phyloP scores from a whole-genome alignment of 352 stramenopile species.

The Globisporangium polare region DNA sequence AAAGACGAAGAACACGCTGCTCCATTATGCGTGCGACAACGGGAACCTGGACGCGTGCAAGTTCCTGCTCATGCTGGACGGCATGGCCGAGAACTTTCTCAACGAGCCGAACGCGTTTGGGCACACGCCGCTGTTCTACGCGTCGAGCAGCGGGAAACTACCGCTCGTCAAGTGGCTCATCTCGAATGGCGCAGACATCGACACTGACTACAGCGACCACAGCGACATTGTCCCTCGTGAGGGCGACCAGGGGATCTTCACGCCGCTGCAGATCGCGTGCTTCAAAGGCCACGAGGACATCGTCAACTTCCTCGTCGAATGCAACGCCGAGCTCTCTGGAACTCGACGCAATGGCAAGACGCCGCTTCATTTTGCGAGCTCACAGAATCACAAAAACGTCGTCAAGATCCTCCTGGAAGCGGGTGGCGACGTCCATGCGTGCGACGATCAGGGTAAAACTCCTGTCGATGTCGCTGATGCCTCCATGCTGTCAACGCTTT shows the following conservation, averaged over 20 bases:
- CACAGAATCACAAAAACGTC: constrained; percentile 53
- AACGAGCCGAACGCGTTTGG: constrained; percentile 78
- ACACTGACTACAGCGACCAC: constrained; percentile 74
- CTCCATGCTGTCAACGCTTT: constrained; percentile 38
- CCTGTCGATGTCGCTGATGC: constrained; percentile 59
- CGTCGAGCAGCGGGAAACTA: constrained; percentile 61
- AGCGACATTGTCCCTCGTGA: constrained; percentile 42
- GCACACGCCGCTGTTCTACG: constrained; percentile 79
- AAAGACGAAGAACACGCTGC: constrained; percentile 68
- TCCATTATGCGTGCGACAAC: constrained; percentile 82
- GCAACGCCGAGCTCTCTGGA: constrained; percentile 69
- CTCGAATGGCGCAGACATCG: constrained; percentile 79
- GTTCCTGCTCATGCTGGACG: constrained; percentile 69
- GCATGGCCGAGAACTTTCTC: constrained; percentile 48
- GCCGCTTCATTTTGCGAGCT: constrained; percentile 62
- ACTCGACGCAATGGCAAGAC: constrained; percentile 71
- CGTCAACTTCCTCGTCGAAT: constrained; percentile 78
- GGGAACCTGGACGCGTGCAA: constrained; percentile 83
- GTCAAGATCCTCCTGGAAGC: constrained; percentile 68
- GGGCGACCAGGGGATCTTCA: constrained; percentile 68
- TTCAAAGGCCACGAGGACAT: constrained; percentile 69
- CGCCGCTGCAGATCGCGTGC: constrained; percentile 70
- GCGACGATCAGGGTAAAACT: constrained; percentile 52
- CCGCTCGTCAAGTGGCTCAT: constrained; percentile 83
- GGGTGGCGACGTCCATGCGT: constrained; percentile 61